phyloP scores from a whole-genome alignment of 352 stramenopile genomes.

The Phytophthora tubulina region DNA sequence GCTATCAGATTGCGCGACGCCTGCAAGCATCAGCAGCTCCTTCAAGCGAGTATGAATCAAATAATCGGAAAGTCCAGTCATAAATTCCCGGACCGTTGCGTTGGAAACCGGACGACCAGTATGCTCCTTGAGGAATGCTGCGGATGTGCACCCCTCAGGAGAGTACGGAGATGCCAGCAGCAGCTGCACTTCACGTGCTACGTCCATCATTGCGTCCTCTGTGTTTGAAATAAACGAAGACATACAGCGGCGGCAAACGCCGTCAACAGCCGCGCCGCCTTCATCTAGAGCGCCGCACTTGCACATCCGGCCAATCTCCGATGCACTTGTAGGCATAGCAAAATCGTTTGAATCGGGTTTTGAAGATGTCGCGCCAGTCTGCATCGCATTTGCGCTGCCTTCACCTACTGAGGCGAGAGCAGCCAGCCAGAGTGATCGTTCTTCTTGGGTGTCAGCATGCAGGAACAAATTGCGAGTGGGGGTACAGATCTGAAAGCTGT shows the following conservation, averaged over 20 bases:
- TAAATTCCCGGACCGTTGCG: slow-evolving; percentile 73
- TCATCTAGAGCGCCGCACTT: slow-evolving; percentile 56
- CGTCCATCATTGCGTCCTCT: slow-evolving; percentile 77
- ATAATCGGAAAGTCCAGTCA: slow-evolving; percentile 82
- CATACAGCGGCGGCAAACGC: slow-evolving; percentile 72
- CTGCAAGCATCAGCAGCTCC: slow-evolving; percentile 70
- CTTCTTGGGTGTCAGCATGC: slow-evolving; percentile 89
- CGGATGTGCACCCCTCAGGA: slow-evolving; percentile 79
- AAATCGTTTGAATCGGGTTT: slow-evolving; percentile 39
- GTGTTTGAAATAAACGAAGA: slow-evolving; percentile 86
- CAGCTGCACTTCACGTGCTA: slow-evolving; percentile 82
- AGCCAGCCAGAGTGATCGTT: slow-evolving; percentile 82
- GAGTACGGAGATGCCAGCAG: slow-evolving; percentile 88
- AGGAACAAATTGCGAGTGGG: slow-evolving; percentile 68
- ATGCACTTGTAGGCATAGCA: slow-evolving; percentile 39
- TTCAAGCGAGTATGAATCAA: slow-evolving; percentile 87
- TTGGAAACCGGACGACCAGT: slow-evolving; percentile 56
- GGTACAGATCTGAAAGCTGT: slow-evolving; percentile 84
- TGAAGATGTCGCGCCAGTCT: slow-evolving; percentile 23
- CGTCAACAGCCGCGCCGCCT: slow-evolving; percentile 45
- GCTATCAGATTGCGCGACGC: slow-evolving; percentile 42
- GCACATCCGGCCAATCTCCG: slow-evolving; percentile 64
- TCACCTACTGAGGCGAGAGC: slow-evolving; percentile 72
- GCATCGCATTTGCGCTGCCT: slow-evolving; percentile 30
- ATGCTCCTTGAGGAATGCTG: slow-evolving; percentile 80